phyloP scores from a whole-genome alignment of 306 rosid genomes.

The Trifolium repens region DNA sequence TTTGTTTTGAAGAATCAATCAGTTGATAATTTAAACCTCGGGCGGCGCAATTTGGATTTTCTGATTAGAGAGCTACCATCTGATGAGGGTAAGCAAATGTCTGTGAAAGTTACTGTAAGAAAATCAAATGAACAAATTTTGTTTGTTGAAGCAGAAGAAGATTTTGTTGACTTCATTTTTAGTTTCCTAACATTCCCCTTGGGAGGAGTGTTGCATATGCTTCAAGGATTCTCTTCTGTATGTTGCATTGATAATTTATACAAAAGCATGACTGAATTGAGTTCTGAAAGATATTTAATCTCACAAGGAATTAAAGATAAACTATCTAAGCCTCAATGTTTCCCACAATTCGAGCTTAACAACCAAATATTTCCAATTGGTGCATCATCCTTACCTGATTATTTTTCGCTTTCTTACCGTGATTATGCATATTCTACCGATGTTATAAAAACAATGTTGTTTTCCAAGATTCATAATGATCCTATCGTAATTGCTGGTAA shows the following conservation, averaged over 20 bases:
- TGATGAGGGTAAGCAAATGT: not conserved
- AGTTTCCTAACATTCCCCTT: not conserved
- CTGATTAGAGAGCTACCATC: not conserved
- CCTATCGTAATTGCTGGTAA: too few relatives aligned
- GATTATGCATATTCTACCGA: too few relatives aligned
- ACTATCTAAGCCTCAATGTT: not conserved
- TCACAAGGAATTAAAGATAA: not conserved
- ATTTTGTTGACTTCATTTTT: too few relatives aligned
- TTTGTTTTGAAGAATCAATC: too few relatives aligned
- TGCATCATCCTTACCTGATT: too few relatives aligned
- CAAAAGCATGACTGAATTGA: not conserved
- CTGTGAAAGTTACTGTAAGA: not conserved
- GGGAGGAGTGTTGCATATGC: not conserved
- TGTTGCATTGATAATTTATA: not conserved
- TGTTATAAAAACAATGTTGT: too few relatives aligned
- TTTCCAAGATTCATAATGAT: too few relatives aligned
- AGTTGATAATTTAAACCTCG: too few relatives aligned
- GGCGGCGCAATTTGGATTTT: too few relatives aligned
- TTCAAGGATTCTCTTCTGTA: not conserved
- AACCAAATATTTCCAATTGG: not conserved
- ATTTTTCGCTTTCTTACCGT: too few relatives aligned
- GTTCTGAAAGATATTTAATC: not conserved
- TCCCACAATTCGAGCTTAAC: not conserved
- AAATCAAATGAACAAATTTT: not conserved
- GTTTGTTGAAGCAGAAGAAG: not conserved